phyloP scores from a whole-genome alignment of 2,329 filamentous ascomycete genomes.

The Clonostachys rosea region DNA sequence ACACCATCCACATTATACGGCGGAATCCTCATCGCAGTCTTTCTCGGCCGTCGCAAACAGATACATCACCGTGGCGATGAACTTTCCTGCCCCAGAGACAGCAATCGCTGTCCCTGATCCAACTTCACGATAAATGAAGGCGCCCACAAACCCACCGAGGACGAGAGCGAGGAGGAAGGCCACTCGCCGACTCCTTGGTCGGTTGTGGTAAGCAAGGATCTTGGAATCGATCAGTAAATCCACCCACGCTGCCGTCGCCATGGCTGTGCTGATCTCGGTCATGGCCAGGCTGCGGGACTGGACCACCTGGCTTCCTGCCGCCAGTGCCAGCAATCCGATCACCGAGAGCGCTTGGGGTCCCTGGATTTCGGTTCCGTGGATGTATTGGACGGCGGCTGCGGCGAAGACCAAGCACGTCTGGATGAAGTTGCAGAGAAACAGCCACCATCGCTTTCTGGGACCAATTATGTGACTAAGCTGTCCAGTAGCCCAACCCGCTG shows the following conservation, averaged over 20 bases:
- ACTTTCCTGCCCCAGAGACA: conserved; percentile 37
- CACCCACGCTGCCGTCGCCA: conserved; percentile 60
- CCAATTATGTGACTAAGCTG: conserved; percentile 51
- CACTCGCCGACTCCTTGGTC: conserved; percentile 41
- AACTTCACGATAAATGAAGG: conserved; percentile 36
- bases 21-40: background rate
- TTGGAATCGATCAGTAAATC: conserved; percentile 57
- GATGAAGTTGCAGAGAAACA: conserved; percentile 47
- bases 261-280: conserved; percentile 59
- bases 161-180: conserved; percentile 43
- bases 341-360: conserved; percentile 34
- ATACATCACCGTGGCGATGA: conserved; percentile 37
- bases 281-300: conserved; percentile 48
- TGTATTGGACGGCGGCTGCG: conserved; percentile 43
- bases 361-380: conserved; percentile 23
- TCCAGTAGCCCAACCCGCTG: conserved; percentile 48
- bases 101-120: conserved; percentile 37
- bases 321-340: conserved; percentile 47
- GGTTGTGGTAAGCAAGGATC: conserved; percentile 50
- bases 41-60: conserved; percentile 31
- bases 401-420: conserved; percentile 50
- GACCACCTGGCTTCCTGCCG: conserved; percentile 55
- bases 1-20: background rate
- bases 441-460: conserved; percentile 44
- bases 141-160: conserved; percentile 44